Base-by-base conservation (phyloP, 805 yeast genomes). In the Lipomyces japonicus region DNA sequence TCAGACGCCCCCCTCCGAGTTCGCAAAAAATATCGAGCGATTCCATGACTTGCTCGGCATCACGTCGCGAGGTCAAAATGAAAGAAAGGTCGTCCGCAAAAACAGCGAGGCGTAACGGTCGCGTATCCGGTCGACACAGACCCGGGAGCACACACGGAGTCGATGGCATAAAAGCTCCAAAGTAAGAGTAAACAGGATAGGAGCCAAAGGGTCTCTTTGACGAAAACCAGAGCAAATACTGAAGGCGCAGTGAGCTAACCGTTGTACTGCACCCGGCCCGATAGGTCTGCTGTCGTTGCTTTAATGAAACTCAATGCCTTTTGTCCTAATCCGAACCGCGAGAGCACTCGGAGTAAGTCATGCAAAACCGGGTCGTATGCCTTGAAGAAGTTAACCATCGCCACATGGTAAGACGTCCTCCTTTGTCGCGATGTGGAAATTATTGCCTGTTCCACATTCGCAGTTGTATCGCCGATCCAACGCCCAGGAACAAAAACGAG, bases 71-170 rank as follows among this genome's bases (percentile, higher is more conserved):
- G 14, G 42, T 7, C 26, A 39, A 16, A 6, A 9, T 26, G 23
- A 39, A 39, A 22, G 25, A 39, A n/a, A 39, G 12, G 42, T 39
- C 42, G 30, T 39, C 42, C 6, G 42, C 42, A 22, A 39, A 39
- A 7, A 26, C 19, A 21, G 42, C 24, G 12, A 28, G 12, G 32
- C 32, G 32, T 28, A 28, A 14, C 12, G 32, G 14, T 10, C 12
- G 32, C 10, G 12, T 14, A 10, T 28, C 12, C 12, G 32, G 32
- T 14, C 10, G 12, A 10, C 12, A 10, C 10, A 28, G 32, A 28
- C 32, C 32, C 12, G 10, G 32, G 14, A 28, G 32, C 42, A 39
- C 42, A 16, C 14, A 10, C 32, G 32, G 12, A 28, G 14, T 14
- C 32, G 32, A 28, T 28, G 32, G 14, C 32, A 28, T 14, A n/a